These are phyloP conservation scores for Piedraia hortae DNA, from an alignment of 2,329 filamentous ascomycete genomes.

Conservation along the genomic window DNA sequence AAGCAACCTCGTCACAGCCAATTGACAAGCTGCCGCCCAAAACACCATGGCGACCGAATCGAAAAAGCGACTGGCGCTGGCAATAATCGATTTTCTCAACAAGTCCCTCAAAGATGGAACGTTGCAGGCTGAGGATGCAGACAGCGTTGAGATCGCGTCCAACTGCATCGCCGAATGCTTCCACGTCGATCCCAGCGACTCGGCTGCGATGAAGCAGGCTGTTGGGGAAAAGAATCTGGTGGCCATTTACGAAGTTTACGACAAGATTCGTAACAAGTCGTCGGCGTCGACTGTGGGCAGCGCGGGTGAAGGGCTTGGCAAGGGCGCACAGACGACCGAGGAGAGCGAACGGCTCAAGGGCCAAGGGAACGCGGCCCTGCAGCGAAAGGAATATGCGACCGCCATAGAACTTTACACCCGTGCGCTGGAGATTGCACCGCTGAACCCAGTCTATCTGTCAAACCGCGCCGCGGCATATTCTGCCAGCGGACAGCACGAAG, in stretches of 20 bases:
- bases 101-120: slow-evolving; percentile 70
- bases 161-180: slow-evolving; percentile 91
- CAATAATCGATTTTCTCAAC: slow-evolving; percentile 84
- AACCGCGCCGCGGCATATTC: slow-evolving; percentile 91
- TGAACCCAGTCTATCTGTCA: slow-evolving; percentile 87
- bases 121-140: slow-evolving; percentile 60
- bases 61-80: slow-evolving; percentile 77
- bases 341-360: slow-evolving; percentile 74
- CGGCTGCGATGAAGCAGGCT: slow-evolving; percentile 43
- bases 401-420: slow-evolving; percentile 76
- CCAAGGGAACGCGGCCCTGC: slow-evolving; percentile 83
- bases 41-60: slow-evolving; percentile 17
- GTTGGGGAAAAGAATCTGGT: slow-evolving; percentile 67
- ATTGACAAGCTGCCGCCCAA: too few relatives aligned
- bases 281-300: slow-evolving; percentile 19
- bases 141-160: slow-evolving; percentile 78
- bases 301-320: slow-evolving; percentile 15
- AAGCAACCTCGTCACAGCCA: too few relatives aligned
- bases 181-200: slow-evolving; percentile 67
- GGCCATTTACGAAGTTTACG: slow-evolving; percentile 84
- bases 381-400: slow-evolving; percentile 58
- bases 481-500: slow-evolving; percentile 56
- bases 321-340: slow-evolving; percentile 25
- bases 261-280: slow-evolving; percentile 57
- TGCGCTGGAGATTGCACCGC: slow-evolving; percentile 52